Conservation (phyloP, 495 filamentous ascomycete species). For the Parmelia sp. region DNA sequence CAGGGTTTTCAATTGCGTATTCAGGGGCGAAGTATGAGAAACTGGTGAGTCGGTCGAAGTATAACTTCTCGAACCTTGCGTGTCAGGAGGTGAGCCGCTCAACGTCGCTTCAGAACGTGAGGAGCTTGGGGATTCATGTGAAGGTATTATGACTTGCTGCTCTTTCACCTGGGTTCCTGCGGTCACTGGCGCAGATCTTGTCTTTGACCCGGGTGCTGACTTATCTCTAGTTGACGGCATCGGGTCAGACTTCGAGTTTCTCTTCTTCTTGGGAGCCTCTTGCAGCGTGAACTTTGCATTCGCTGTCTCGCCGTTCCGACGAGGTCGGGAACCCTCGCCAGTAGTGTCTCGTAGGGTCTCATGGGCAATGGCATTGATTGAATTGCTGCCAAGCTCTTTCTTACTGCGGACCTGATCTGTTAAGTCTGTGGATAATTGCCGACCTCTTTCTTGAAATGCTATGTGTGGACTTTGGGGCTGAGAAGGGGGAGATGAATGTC, state of each 20-base stretch:
- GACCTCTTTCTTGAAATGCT: conserved; percentile 80
- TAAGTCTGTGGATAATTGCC: conserved; percentile 44
- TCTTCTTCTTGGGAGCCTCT: conserved; percentile 64
- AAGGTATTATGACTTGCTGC: conserved; percentile 27
- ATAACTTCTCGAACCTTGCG: conserved; percentile 38
- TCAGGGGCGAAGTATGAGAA: conserved; percentile 23
- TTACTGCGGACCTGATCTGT: conserved; percentile 39
- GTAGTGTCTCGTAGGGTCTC: conserved; percentile 11
- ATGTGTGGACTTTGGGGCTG: conserved; percentile 67
- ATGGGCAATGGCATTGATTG: conserved; percentile 22
- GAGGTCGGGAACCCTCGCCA: conserved; percentile 11
- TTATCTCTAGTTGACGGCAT: conserved; percentile 30
- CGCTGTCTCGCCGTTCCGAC: conserved; percentile 24
- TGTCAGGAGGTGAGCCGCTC: conserved; percentile 33
- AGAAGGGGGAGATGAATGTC: conserved; percentile 31
- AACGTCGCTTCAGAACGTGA: conserved; percentile 23
- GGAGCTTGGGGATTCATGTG: conserved; percentile 26
- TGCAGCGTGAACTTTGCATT: conserved; percentile 65
- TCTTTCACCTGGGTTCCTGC: conserved; percentile 31
- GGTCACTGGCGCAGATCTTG: conserved; percentile 26
- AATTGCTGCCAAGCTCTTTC: conserved; percentile 33
- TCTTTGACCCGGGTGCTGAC: conserved; percentile 34
- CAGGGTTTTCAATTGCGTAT: conserved; percentile 31
- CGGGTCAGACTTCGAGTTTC: conserved; percentile 55
- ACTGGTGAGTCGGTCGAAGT: conserved; percentile 34